Base-by-base conservation (phyloP, 495 filamentous ascomycete species). In the Chaetomidium leptoderma region DNA sequence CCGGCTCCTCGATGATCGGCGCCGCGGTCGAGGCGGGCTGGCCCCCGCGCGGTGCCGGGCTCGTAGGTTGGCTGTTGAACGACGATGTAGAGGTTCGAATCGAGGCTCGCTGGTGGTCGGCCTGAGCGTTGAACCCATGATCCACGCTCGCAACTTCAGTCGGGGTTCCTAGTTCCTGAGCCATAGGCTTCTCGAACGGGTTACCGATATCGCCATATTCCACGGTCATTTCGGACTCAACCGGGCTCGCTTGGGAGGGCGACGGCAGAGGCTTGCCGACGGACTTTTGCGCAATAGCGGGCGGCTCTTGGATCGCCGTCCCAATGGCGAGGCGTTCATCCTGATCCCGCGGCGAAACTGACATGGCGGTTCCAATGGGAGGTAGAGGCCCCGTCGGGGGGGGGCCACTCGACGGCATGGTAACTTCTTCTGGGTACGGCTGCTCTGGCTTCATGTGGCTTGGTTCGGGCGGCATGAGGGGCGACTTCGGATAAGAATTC, bases 251-350 rank as follows among this genome's bases (percentile, higher is more conserved):
- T 24, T 64, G 64, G 1, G 42, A 29, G 9, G 60, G 53, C 44
- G 69, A 66, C 40, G 64, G 53, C 52, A 57, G 42, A 3, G 63
- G 60, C 55, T 67, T 69, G 19, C 59, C 57, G 24, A 35, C 39
- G 2, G 45, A 46, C 21, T 63, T 68, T 17, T 68, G 67, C 23
- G 69, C 72, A 32, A 63, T 67, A n/a, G 66, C 57, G 7, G 67
- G 60, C 14, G 72, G 73, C 51, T 72, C 71, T 52, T 74, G 72
- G 17, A 74, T 67, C 5, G 65, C 62, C 4, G 63, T 64, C 53
- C 23, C 64, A 54, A 26, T 61, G 50, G 53, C 53, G 2, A 62
- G 29, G 16, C 46, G n/a, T n/a, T 68, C 65, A 6, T 75, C 72
- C 4, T 61, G 47, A 8, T 37, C 37, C 8, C 29, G 29, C 2